Evolutionary conservation across 2,329 filamentous ascomycete genomes (phyloP).

Genomic region (Huntiella decipiens): DNA sequence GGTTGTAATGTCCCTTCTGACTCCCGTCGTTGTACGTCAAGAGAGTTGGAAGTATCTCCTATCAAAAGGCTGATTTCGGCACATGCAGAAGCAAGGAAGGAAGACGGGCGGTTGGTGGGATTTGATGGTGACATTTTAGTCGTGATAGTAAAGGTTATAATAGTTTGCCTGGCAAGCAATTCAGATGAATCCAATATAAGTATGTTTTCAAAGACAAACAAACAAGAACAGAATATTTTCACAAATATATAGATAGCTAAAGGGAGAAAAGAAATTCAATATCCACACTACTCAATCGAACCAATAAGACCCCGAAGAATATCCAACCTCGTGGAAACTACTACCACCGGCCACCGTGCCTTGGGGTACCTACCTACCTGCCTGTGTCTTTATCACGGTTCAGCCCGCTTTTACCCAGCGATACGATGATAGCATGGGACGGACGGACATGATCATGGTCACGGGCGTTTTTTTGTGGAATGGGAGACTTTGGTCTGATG

Average conservation of each 20-base stretch:
- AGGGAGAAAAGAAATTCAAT: not conserved
- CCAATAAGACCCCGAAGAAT: not conserved
- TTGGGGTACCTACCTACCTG: too few species aligned
- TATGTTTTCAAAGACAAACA: not conserved
- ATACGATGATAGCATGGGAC: too few species aligned
- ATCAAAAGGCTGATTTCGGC: slow-evolving; percentile 2
- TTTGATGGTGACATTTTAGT: slow-evolving; percentile 1
- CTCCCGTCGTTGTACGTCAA: too few species aligned
- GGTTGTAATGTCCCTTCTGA: not conserved
- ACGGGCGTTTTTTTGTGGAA: too few species aligned
- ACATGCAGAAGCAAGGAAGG: slow-evolving; percentile 7
- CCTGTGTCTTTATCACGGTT: too few species aligned
- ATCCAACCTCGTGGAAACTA: not conserved
- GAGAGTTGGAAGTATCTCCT: too few species aligned
- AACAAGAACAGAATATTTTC: not conserved
- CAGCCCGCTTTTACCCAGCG: too few species aligned
- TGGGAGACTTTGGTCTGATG: too few species aligned
- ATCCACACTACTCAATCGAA: not conserved
- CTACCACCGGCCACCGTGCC: not conserved
- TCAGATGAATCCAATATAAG: not conserved
- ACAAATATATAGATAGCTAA: not conserved
- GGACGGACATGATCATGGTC: too few species aligned
- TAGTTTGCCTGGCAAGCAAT: not conserved
- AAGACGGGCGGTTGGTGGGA: not conserved
- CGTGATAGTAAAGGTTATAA: not conserved